Evolutionary conservation across 2,329 filamentous ascomycete genomes (phyloP), one percentile per base, ranked within the genome.

Genomic region (Cordyceps cicadae): DNA sequence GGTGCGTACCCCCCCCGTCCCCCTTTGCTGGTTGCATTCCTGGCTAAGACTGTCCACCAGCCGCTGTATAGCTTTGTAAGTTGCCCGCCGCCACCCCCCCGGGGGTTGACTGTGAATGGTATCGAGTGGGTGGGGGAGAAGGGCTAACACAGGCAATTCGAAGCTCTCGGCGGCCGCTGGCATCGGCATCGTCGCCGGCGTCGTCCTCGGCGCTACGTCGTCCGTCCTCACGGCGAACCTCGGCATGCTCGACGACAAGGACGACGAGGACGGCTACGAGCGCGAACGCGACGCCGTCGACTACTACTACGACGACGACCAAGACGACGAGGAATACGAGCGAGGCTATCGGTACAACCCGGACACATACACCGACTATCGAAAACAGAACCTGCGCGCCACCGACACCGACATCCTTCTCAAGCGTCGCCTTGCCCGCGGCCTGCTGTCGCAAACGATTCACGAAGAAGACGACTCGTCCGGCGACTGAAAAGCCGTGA

Each of bases 381-480:
- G 54, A 32, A 60, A 54, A 41, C 51, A 37, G 3, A 5, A 59
- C 21, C 41, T 48, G 39, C 57, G 57, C 11, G 17, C 34, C 32
- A 71, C 70, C 21, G 74, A 76, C 21, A 62, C 71, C 1, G 74
- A 76, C 15, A 58, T 74, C 70, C 70, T 12, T 19, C 69, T 71
- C 29, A 70, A 75, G 11, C 72, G 77, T 59, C 73, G 75, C 56
- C 72, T 76, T 53, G 74, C 74, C 5, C 74, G 76, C 55, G 81
- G 81, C 1, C 69, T 90, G 19, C 72, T 88, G 49, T 79, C 81
- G 32, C 84, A 88, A 69, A 88, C 85, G 0, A 90, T 91, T 63
- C 79, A 87, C 61, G 88, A 89, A 71, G 88, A 90, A 69, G 86
- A 87, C 56, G 87, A 88, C 69, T 79, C 79, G 66, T 84, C 79